Percentiles rank a stretch among this genome's conserved stretches.
phyloP scores from a whole-genome alignment of 305 asterid species.

The Fraxinus dipetala region DNA sequence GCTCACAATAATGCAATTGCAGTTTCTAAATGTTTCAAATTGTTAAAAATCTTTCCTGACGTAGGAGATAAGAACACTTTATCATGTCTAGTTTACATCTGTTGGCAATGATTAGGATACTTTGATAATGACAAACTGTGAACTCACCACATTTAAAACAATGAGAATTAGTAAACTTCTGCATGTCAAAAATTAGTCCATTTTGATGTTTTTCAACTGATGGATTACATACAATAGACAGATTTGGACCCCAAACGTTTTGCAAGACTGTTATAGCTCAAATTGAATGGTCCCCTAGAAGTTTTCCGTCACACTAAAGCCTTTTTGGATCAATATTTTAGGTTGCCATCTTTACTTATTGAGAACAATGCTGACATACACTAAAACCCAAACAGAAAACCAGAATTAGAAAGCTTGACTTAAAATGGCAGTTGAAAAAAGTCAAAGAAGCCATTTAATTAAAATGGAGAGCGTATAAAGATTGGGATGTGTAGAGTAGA shows the following conservation, averaged over 20 bases:
- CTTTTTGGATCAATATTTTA: not conserved
- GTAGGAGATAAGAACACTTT: conserved; percentile 9
- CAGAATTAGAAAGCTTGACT: not conserved
- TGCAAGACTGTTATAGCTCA: not conserved
- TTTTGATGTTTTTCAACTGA: not conserved
- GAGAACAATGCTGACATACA: not conserved
- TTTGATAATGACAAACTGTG: conserved; percentile 3
- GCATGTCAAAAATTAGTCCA: not conserved
- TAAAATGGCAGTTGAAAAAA: not conserved
- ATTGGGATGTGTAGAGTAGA: not conserved
- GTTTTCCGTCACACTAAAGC: not conserved
- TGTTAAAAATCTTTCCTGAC: not conserved
- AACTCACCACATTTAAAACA: conserved; percentile 6
- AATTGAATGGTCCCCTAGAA: not conserved
- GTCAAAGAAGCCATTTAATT: not conserved
- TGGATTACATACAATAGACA: not conserved
- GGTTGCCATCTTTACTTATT: conserved; percentile 1
- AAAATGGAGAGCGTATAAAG: not conserved
- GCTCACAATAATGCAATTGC: conserved; percentile 12
- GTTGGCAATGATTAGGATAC: conserved; percentile 8
- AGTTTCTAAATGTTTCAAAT: conserved; percentile 13
- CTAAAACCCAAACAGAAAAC: not conserved
- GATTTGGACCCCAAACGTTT: not conserved
- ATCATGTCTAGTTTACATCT: conserved; percentile 4
- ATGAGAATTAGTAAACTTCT: not conserved